Evolutionary conservation across 352 stramenopile species (phyloP), one percentile per base, ranked within the genome.

Genomic region (Halophytophthora batemanensis): DNA sequence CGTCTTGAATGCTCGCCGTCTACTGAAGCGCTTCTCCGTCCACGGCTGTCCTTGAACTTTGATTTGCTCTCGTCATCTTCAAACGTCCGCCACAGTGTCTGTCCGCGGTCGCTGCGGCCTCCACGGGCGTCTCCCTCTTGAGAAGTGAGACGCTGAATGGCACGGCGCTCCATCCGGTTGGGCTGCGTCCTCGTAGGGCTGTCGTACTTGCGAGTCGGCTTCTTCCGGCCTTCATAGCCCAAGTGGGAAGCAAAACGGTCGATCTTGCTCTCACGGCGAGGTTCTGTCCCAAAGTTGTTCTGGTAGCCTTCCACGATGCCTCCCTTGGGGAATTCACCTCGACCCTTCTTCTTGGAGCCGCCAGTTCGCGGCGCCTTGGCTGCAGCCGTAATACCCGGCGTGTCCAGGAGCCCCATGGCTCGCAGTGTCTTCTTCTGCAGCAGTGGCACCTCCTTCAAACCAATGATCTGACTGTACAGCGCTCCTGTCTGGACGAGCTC

Each of bases 381-480:
- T 28, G 58, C 62, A 18, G 38, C 41, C 11, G n/a, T 48, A 43
- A 96, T 61, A 13, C 87, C 88, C 17, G 72, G 68, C 36, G 77
- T 74, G 41, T 74, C 85, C 38, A 92, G 80, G 38, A 98, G 62
- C 10, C 83, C 81, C 92, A 91, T 77, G 54, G 83, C 78, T 52
- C 76, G 78, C 34, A 93, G 53, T 39, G 86, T 86, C 39, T 75
- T 77, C 69, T 96, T 96, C 66, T 92, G 67, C 11, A 98, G 64
- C 44, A 58, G 51, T 7, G 91, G 91, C 15, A 89, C 66, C 33
- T 89, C 66, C 18, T 59, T 50, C 18, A 82, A 53, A 21, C 88
- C 79, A 39, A 91, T 78, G 35, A 81, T 46, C 17, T 83, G 43
- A 14, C 61, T 74, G 62, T 66, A 86, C 29, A 76, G 50, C 50